Evolutionary conservation across 768 basidiomycete species (phyloP), one percentile per base, ranked within the genome.

Genomic region (Russula sp.): DNA sequence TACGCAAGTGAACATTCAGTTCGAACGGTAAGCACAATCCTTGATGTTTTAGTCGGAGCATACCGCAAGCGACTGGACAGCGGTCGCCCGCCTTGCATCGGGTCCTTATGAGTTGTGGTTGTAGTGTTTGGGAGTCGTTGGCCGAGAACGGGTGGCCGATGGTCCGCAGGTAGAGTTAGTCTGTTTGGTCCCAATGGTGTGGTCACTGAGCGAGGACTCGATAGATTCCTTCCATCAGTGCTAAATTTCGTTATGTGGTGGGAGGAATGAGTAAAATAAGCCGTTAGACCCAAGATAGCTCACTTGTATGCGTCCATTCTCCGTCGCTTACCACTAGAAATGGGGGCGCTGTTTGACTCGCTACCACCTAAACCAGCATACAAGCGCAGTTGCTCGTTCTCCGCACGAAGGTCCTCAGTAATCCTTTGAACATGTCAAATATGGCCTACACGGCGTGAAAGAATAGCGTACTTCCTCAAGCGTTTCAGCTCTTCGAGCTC

Each of bases 251-350:
- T 62, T 34, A 26, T 10, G 54, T 22, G 14, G 26, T 40, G 20
- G 36, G 26, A 46, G 11, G n/a, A 49, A 20, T 62, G 26, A 62
- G 46, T 9, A 6, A n/a, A 36, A 48, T 22, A 34, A 22, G n/a
- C 30, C 57, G 4, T 22, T 26, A 30, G 28, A 61, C 32, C 32
- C 3, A 18, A 40, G 44, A 22, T 28, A 48, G 67, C 80, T 73
- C 61, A 84, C 85, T 76, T 74, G 62, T 76, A 76, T 51, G 70
- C 66, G 48, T 80, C 79, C 20, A 72, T 69, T 78, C 85, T 84
- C 59, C 76, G 78, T 20, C 90, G 84, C 70, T 92, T 92, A 53
- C 86, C 84, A 66, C 88, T 88, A 13, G 71, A 69, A 67, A 89
- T 89, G 11, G 73, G 42, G 56, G 57, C 38, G 5, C 70, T 65